These are phyloP conservation scores for Cladosporium sp. DNA, from an alignment of 2,329 filamentous ascomycete species.

Conservation along the genomic window DNA sequence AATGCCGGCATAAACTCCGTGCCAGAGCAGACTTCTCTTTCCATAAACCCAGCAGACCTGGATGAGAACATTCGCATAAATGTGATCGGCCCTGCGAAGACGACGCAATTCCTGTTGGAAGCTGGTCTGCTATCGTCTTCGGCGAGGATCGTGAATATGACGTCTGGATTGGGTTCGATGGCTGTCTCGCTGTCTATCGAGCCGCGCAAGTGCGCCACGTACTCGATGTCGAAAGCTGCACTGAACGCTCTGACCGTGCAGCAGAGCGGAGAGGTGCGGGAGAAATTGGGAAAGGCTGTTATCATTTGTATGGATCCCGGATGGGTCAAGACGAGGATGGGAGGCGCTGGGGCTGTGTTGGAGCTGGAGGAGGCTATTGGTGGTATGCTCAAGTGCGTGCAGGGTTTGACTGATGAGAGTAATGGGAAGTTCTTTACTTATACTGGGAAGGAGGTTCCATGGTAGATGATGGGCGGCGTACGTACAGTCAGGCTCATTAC, in stretches of 20 bases:
- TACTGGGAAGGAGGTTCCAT: slow-evolving; percentile 33
- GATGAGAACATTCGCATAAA: slow-evolving; percentile 42
- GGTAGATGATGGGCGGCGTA: slow-evolving; percentile 19
- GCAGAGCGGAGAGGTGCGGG: slow-evolving; percentile 37
- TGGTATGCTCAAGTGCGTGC: slow-evolving; percentile 36
- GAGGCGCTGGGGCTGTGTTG: slow-evolving; percentile 38
- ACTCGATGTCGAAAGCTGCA: slow-evolving; percentile 42
- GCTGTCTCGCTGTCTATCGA: slow-evolving; percentile 26
- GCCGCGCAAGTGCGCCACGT: slow-evolving; percentile 35
- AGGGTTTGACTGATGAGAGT: slow-evolving; percentile 30
- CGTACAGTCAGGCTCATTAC: too few relatives aligned
- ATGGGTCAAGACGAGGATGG: slow-evolving; percentile 43
- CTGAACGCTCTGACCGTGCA: slow-evolving; percentile 43
- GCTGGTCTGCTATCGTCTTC: slow-evolving; percentile 26
- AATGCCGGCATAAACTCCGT: slow-evolving; percentile 41
- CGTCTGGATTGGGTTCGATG: slow-evolving; percentile 32
- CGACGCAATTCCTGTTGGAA: slow-evolving; percentile 36
- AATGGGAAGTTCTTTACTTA: slow-evolving; percentile 37
- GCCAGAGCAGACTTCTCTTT: slow-evolving; percentile 35
- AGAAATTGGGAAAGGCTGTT: slow-evolving; percentile 27
- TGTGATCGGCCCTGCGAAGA: slow-evolving; percentile 46
- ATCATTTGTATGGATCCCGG: slow-evolving; percentile 42
- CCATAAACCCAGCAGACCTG: slow-evolving; percentile 35
- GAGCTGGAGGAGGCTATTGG: slow-evolving; percentile 35
- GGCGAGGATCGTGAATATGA: slow-evolving; percentile 34